Evolutionary conservation across 352 stramenopile species (phyloP).

Genomic region (Phytopythium mirpurense): DNA sequence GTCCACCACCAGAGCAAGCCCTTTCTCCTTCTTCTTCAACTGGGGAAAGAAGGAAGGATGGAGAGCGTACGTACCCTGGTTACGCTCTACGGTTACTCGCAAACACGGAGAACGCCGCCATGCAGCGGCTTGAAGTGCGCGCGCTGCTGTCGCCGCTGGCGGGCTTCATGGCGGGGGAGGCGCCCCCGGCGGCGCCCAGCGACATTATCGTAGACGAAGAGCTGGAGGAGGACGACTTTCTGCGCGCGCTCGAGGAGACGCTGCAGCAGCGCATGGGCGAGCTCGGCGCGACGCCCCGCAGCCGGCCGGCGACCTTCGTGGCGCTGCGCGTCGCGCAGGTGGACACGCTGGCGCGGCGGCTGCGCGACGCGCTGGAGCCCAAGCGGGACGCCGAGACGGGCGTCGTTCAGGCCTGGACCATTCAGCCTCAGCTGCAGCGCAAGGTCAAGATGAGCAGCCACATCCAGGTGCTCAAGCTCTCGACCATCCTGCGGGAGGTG

Average conservation of each 20-base stretch:
- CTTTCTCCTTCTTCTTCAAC: constrained; percentile 6
- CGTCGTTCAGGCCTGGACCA: constrained; percentile 69
- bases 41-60: background rate
- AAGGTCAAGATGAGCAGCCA: constrained; percentile 73
- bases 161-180: constrained; percentile 4
- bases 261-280: constrained; percentile 52
- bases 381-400: constrained; percentile 59
- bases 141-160: constrained; percentile 33
- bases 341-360: constrained; percentile 53
- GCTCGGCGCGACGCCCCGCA: constrained; percentile 9
- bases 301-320: constrained; percentile 32
- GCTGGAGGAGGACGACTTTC: constrained; percentile 50
- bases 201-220: constrained; percentile 48
- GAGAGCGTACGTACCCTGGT: too few species aligned
- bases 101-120: constrained; percentile 5
- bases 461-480: constrained; percentile 85
- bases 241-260: constrained; percentile 60
- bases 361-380: constrained; percentile 70
- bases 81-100: too few species aligned
- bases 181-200: constrained; percentile 2
- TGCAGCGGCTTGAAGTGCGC: constrained; percentile 58
- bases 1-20: too few species aligned
- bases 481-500: constrained; percentile 76
- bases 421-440: constrained; percentile 52
- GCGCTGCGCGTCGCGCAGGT: constrained; percentile 67